phyloP scores from a whole-genome alignment of 2,329 filamentous ascomycete genomes.

The Alternaria postmessia region DNA sequence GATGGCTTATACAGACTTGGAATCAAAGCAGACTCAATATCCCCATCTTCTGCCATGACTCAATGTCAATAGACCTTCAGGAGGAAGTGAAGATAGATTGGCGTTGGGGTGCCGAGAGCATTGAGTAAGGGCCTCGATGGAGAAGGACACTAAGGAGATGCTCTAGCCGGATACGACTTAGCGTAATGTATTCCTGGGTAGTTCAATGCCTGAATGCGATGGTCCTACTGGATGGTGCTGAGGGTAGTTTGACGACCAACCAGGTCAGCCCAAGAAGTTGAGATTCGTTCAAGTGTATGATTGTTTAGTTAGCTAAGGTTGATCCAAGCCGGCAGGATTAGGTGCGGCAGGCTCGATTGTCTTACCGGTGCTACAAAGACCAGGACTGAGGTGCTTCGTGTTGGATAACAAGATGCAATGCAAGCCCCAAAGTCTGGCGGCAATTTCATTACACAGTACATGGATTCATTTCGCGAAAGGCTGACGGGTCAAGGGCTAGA shows the following conservation, averaged over 20 bases:
- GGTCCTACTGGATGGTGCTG: background rate
- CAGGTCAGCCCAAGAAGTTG: background rate
- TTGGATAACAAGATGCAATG: no score
- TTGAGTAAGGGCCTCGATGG: background rate
- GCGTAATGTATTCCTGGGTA: background rate
- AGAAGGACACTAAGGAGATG: background rate
- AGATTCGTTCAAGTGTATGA: background rate
- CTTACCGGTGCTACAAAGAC: no score
- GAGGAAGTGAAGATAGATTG: background rate
- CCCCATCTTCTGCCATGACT: conserved; percentile 47
- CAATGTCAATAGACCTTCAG: background rate
- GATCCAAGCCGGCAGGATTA: background rate
- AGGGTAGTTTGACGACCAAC: background rate
- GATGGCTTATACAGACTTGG: conserved; percentile 87
- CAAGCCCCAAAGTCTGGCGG: no score
- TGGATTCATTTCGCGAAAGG: background rate
- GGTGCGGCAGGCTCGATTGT: no score
- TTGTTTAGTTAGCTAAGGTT: background rate
- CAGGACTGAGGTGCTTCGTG: no score
- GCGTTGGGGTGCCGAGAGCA: background rate
- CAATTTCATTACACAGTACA: background rate
- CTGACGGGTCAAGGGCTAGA: background rate
- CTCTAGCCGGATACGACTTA: background rate
- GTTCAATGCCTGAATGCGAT: no score
- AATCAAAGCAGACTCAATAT: conserved; percentile 65